Base-by-base conservation (phyloP, 768 basidiomycete species). In the Leccinellum luteum region DNA sequence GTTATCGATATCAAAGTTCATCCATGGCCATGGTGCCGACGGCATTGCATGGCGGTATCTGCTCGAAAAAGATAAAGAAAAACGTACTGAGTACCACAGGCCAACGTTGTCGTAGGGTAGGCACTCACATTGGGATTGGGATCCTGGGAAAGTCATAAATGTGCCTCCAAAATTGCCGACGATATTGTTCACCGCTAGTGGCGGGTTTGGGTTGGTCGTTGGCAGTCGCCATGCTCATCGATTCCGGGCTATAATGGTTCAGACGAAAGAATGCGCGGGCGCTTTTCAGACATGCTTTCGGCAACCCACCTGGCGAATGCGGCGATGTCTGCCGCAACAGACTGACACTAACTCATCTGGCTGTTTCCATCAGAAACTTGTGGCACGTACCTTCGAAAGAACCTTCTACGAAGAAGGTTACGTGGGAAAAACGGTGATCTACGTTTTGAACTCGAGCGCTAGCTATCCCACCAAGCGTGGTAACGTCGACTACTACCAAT, bases 11-110 rank as follows among this genome's bases (percentile, higher is more conserved):
- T 66, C 63, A 31, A 75, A 60, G 51, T 71, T 61, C 59, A 75
- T 66, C 67, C 73, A 78, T 4, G 77, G 77, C 77, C 76, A 77
- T 21, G 76, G 77, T 1, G 72, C 72, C 1, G 72, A 73, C 15
- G 76, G 76, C 4, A 67, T 64, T n/a, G 70, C 75, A 48, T 77
- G 72, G 30, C 76, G 67, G 43, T 69, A 67, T 54, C 67, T 68
- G 44, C 19, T 38, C 51, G 48, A 41, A 44, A 25, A 49, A 34
- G 13, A 51, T 12, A 45, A 25, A 6, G n/a, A 49, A 21, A 6
- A 6, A 32, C 3, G 28, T 3, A 28, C 27, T 63, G 23, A 57
- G 57, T 21, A 28, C 25, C 27, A 23, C n/a, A 32, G 2, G 14
- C 3, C 25, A n/a, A 34, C 21, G 49, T 48, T 48, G 47, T 28